These are phyloP conservation scores for Picea mariana DNA, from an alignment of 83 land plant species.

Conservation along the genomic window DNA sequence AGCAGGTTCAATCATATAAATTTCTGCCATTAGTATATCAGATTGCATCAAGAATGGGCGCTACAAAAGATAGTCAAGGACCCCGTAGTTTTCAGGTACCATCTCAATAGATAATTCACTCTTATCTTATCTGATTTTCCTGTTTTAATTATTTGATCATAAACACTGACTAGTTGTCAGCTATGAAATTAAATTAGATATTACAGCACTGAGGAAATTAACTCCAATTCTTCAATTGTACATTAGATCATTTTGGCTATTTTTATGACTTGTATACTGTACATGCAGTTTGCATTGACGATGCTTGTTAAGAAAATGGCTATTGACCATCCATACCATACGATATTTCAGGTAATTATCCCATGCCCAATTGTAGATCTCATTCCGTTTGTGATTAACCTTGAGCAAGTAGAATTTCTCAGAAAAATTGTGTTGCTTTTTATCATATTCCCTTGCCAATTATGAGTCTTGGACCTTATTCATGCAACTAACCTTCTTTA, in stretches of 20 bases:
- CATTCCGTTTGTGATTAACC: neutral
- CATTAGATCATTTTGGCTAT: neutral
- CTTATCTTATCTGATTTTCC: too few species aligned
- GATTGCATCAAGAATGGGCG: conserved; percentile 94
- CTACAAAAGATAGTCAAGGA: conserved; percentile 62
- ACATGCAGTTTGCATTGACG: conserved; percentile 77
- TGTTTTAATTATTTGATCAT: conserved; percentile 1
- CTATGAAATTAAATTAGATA: neutral
- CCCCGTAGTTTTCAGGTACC: conserved; percentile 77
- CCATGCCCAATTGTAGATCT: neutral
- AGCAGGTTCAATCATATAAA: conserved; percentile 94
- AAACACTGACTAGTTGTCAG: neutral
- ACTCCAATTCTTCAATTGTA: neutral
- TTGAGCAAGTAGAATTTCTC: neutral
- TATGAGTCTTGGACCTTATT: neutral
- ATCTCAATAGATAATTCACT: neutral
- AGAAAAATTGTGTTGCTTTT: neutral
- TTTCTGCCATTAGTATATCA: conserved; percentile 95
- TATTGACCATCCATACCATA: conserved; percentile 96
- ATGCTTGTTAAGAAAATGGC: conserved; percentile 93
- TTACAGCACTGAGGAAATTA: neutral
- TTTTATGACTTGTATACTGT: conserved; percentile 9
- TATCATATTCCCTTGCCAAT: neutral
- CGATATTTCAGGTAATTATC: conserved; percentile 74
- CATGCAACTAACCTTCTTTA: neutral